These are phyloP conservation scores for Fagopyrum tataricum DNA, from an alignment of 148 eudicot genomes.

Conservation along the genomic window DNA sequence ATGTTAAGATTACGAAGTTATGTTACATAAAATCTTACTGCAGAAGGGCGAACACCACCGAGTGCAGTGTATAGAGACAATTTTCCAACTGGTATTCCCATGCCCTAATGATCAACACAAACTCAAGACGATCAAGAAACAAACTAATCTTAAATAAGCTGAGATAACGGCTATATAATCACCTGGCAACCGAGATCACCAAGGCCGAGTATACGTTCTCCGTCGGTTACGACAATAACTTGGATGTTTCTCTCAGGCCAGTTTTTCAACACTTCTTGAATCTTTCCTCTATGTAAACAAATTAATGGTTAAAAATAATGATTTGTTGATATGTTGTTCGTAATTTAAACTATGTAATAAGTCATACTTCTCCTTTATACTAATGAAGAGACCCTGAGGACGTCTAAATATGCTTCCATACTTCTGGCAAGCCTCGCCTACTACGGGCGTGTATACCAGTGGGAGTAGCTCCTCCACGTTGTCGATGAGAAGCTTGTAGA, in stretches of 20 bases:
- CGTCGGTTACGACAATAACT: slow-evolving; percentile 25
- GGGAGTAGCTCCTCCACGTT: slow-evolving; percentile 88
- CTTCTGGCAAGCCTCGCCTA: slow-evolving; percentile 45
- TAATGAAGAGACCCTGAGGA: slow-evolving; percentile 86
- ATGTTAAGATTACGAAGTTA: too few relatives aligned
- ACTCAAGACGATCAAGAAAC: too few relatives aligned
- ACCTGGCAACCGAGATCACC: slow-evolving; percentile 91
- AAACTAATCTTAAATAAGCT: too few relatives aligned
- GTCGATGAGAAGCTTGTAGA: slow-evolving; percentile 83
- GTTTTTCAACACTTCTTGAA: slow-evolving; percentile 73
- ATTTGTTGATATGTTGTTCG: too few relatives aligned
- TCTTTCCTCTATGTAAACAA: slow-evolving; percentile 49
- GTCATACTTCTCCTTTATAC: slow-evolving; percentile 75
- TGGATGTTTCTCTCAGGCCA: slow-evolving; percentile 82
- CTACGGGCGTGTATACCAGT: slow-evolving; percentile 74
- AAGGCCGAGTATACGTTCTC: slow-evolving; percentile 85
- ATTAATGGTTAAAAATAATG: background rate
- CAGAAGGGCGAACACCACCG: slow-evolving; percentile 51
- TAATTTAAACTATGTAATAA: background rate
- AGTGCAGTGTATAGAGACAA: slow-evolving; percentile 53
- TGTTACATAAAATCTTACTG: slow-evolving; percentile 35
- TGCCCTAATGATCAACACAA: slow-evolving; percentile 31
- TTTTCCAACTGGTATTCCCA: slow-evolving; percentile 97
- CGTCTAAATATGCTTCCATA: too few relatives aligned
- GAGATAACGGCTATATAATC: too few relatives aligned